These are phyloP conservation scores for Cladosporium sp. DNA, from an alignment of 2,329 filamentous ascomycete genomes.

Conservation along the genomic window DNA sequence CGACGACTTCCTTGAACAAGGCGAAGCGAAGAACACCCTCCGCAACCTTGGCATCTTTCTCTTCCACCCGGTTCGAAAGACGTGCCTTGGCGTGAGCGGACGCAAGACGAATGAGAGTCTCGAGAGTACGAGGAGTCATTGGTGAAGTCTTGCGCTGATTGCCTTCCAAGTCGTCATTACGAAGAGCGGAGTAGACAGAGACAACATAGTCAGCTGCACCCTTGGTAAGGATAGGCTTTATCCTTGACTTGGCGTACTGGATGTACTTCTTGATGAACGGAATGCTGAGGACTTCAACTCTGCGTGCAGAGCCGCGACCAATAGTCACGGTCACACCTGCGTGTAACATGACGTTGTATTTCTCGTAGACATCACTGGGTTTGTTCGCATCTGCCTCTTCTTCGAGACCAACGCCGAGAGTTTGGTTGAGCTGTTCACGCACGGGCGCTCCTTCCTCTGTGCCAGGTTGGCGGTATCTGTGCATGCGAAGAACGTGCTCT, in stretches of 20 bases:
- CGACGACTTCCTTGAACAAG: conserved; percentile 91
- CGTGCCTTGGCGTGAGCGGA: conserved; percentile 94
- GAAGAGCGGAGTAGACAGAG: conserved; percentile 83
- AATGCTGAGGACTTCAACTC: conserved; percentile 87
- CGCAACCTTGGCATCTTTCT: conserved; percentile 82
- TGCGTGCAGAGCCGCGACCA: conserved; percentile 71
- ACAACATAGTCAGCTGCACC: conserved; percentile 91
- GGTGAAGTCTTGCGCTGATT: conserved; percentile 92
- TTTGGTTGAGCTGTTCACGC: conserved; percentile 80
- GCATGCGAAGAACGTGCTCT: conserved; percentile 96
- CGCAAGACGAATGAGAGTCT: conserved; percentile 96
- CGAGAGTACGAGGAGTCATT: conserved; percentile 93
- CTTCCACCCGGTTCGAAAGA: conserved; percentile 83
- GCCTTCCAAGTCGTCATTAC: conserved; percentile 93
- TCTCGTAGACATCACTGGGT: conserved; percentile 89
- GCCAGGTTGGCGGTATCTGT: conserved; percentile 87
- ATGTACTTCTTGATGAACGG: conserved; percentile 99
- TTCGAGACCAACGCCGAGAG: conserved; percentile 82
- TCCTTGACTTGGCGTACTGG: conserved; percentile 90
- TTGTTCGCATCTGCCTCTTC: conserved; percentile 71
- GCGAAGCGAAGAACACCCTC: conserved; percentile 91
- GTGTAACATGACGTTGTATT: conserved; percentile 94
- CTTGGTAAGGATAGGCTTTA: conserved; percentile 87
- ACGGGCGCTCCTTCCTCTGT: conserved; percentile 94
- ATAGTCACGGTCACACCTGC: conserved; percentile 79